Evolutionary conservation across 2,329 filamentous ascomycete genomes (phyloP).

Genomic region (Xylaria sp.): DNA sequence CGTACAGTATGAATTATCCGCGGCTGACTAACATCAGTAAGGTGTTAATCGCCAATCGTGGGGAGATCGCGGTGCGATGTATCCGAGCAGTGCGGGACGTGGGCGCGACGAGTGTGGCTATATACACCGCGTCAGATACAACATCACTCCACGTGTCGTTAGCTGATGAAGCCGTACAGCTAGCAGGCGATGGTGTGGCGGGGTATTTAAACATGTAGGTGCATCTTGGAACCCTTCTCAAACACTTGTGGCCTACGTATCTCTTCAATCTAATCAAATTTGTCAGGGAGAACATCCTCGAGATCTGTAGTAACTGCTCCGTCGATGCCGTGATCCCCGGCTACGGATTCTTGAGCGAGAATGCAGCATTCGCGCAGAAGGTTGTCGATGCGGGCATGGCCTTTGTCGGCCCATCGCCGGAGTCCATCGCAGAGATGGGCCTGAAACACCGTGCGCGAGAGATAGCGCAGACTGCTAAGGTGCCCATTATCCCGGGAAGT

Average conservation of each 20-base stretch:
- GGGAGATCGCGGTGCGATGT: conserved; percentile 45
- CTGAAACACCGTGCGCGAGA: conserved; percentile 40
- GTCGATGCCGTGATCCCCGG: conserved; percentile 67
- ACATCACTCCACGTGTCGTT: conserved; percentile 20
- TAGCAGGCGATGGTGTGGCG: conserved; percentile 6
- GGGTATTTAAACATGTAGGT: conserved; percentile 31
- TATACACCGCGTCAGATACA: conserved; percentile 16
- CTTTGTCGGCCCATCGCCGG: conserved; percentile 67
- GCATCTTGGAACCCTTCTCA: background rate
- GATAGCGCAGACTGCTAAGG: conserved; percentile 50
- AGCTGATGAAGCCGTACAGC: conserved; percentile 22
- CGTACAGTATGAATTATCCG: background rate
- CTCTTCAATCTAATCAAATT: background rate
- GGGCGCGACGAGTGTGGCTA: conserved; percentile 39
- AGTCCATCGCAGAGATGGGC: conserved; percentile 60
- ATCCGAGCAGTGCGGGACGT: conserved; percentile 54
- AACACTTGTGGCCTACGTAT: background rate
- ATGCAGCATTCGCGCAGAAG: conserved; percentile 66
- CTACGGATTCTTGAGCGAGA: conserved; percentile 73
- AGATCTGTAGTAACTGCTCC: background rate
- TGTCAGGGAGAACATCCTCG: conserved; percentile 17
- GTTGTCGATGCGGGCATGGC: conserved; percentile 62
- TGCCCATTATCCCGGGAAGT: conserved; percentile 51
- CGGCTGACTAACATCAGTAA: conserved; percentile 5
- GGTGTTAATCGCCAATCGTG: conserved; percentile 44